A percentile compares a stretch with the other conserved stretches of the same genome.
phyloP scores from a whole-genome alignment of 306 rosid genomes.

The Amphicarpaea edgeworthii region DNA sequence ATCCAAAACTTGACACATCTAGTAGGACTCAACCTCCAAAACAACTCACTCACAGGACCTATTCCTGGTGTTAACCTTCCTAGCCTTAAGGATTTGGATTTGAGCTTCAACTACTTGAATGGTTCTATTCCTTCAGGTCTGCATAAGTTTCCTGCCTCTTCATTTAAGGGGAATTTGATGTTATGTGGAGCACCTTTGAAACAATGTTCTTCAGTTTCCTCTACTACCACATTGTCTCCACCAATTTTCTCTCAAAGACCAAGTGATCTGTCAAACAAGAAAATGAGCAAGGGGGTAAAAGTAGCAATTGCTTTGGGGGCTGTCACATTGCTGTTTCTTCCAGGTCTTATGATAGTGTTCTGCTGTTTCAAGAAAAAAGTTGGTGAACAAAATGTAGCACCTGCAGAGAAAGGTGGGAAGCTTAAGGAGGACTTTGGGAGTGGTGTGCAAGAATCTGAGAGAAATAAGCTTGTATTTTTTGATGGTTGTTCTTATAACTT shows the following conservation, averaged over 20 bases:
- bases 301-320: conserved; percentile 63
- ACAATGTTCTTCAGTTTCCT: conserved; percentile 56
- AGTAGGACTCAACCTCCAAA: conserved; percentile 61
- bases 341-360: conserved; percentile 48
- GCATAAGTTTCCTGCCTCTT: conserved; percentile 63
- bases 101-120: conserved; percentile 77
- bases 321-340: conserved; percentile 50
- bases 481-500: conserved; percentile 67
- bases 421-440: conserved; percentile 75
- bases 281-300: conserved; percentile 54
- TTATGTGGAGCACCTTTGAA: conserved; percentile 80
- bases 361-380: conserved; percentile 66
- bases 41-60: conserved; percentile 73
- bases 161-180: conserved; percentile 70
- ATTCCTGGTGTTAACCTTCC: conserved; percentile 69
- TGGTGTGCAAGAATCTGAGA: conserved; percentile 83
- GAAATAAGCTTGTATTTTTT: conserved; percentile 68
- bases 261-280: conserved; percentile 53
- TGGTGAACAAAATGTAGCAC: conserved; percentile 43
- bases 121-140: conserved; percentile 76
- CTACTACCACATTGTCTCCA: conserved; percentile 48
- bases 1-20: conserved; percentile 64
- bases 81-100: conserved; percentile 63
- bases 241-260: conserved; percentile 42
- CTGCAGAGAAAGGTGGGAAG: conserved; percentile 58